phyloP scores from a whole-genome alignment of 1,284 basidiomycete species.

The Laetiporus sulphureus region DNA sequence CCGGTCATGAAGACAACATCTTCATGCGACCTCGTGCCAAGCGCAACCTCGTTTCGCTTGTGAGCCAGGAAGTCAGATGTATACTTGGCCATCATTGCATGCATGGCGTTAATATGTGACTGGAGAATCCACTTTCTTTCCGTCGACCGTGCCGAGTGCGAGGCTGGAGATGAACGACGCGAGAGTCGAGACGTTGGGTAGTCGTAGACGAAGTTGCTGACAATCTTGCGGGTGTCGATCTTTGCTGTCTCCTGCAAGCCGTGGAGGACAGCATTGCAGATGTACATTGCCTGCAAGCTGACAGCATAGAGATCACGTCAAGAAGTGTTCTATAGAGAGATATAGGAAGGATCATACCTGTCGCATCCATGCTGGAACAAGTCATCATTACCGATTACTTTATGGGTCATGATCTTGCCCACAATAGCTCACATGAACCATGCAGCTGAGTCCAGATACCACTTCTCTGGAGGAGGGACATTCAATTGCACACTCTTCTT shows the following conservation, averaged over 20 bases:
- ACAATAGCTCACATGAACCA: slow-evolving; percentile 26
- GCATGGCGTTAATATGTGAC: neutral
- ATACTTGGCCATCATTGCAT: slow-evolving; percentile 7
- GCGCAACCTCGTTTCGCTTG: neutral
- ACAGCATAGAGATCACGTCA: slow-evolving; percentile 15
- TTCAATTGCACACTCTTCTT: slow-evolving; percentile 18
- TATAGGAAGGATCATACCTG: slow-evolving; percentile 26
- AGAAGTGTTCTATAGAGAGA: neutral
- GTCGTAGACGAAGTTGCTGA: slow-evolving; percentile 30
- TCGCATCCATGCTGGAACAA: slow-evolving; percentile 38
- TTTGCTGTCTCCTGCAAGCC: slow-evolving; percentile 24
- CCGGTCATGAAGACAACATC: slow-evolving; percentile 14
- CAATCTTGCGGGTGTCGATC: slow-evolving; percentile 17
- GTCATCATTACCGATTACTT: slow-evolving; percentile 30
- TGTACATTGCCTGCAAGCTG: slow-evolving; percentile 34
- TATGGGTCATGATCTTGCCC: slow-evolving; percentile 17
- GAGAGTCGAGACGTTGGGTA: slow-evolving; percentile 25
- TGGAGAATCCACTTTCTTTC: neutral
- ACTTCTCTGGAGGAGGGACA: slow-evolving; percentile 19
- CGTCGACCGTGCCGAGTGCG: slow-evolving; percentile 1
- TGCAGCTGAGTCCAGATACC: slow-evolving; percentile 17
- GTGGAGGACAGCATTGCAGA: slow-evolving; percentile 32
- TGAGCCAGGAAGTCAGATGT: neutral
- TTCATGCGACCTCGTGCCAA: neutral
- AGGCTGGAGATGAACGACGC: slow-evolving; percentile 18